phyloP scores from a whole-genome alignment of 768 basidiomycete genomes.

The Pholiota molesta region DNA sequence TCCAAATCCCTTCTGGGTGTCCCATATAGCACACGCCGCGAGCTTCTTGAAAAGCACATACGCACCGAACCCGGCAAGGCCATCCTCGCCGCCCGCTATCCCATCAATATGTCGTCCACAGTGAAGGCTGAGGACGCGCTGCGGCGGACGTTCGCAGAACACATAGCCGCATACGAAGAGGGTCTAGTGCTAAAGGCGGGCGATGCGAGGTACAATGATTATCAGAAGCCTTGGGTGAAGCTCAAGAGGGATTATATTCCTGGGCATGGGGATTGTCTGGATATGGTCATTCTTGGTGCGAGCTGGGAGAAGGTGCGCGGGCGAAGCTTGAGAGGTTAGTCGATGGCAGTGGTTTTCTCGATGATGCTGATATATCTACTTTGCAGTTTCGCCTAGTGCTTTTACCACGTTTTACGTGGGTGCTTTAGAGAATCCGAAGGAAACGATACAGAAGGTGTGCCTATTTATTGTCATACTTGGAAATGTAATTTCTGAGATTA shows the following conservation, averaged over 20 bases:
- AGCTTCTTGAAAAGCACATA: conserved; percentile 61
- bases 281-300: conserved; percentile 78
- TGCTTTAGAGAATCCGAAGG: conserved; percentile 53
- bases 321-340: conserved; percentile 71
- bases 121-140: conserved; percentile 30
- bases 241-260: conserved; percentile 89
- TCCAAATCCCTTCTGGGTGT: conserved; percentile 54
- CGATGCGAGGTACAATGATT: conserved; percentile 68
- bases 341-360: background rate
- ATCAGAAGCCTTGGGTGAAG: conserved; percentile 78
- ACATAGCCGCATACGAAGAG: conserved; percentile 59
- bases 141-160: conserved; percentile 48
- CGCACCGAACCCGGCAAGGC: conserved; percentile 57
- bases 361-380: background rate
- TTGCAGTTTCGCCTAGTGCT: conserved; percentile 65
- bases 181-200: conserved; percentile 81
- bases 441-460: conserved; percentile 29
- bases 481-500: background rate
- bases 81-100: conserved; percentile 60
- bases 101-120: conserved; percentile 41
- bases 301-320: conserved; percentile 82
- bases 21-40: conserved; percentile 63
- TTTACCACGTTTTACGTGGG: conserved; percentile 86
- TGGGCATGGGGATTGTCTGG: conserved; percentile 79
- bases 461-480: background rate